Percentiles rank a stretch among this genome's conserved stretches.
phyloP scores from a whole-genome alignment of 106 monocot species.

The Acanthochlamys bracteata region DNA sequence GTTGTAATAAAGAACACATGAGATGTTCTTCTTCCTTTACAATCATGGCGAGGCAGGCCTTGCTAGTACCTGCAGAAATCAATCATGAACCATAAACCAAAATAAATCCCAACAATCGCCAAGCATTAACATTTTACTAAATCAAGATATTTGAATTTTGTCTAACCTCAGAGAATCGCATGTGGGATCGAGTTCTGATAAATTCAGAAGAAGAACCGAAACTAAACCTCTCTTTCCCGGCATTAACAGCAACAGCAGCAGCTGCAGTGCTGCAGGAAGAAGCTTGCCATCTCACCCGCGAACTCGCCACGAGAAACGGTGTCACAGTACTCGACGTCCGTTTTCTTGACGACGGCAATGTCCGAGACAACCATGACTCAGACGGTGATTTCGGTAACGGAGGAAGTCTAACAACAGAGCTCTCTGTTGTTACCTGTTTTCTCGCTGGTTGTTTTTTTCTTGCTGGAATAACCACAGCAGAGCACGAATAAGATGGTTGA shows the following conservation, averaged over 20 bases:
- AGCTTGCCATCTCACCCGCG: constrained; percentile 25
- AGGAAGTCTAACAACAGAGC: constrained; percentile 25
- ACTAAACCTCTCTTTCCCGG: no score
- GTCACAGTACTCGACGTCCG: constrained; percentile 33
- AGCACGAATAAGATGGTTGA: background rate
- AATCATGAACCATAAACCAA: no score
- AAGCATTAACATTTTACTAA: no score
- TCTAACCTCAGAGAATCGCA: constrained; percentile 47
- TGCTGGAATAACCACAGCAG: background rate
- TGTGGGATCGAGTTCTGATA: constrained; percentile 23
- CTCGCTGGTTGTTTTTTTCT: no score
- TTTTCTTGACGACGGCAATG: constrained; percentile 53
- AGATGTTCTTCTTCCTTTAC: background rate
- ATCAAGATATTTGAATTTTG: no score
- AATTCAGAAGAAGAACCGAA: background rate
- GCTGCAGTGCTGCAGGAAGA: no score
- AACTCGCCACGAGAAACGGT: constrained; percentile 35
- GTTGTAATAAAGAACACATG: no score
- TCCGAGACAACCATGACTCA: constrained; percentile 70
- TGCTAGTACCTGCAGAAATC: constrained; percentile 23
- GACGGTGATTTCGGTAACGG: constrained; percentile 69
- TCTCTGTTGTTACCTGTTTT: constrained; percentile 5
- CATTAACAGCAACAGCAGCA: no score
- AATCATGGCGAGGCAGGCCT: constrained; percentile 31
- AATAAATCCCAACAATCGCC: no score